Base-by-base conservation (phyloP, 495 filamentous ascomycete species). In the Penicillium cosmopolitanum region DNA sequence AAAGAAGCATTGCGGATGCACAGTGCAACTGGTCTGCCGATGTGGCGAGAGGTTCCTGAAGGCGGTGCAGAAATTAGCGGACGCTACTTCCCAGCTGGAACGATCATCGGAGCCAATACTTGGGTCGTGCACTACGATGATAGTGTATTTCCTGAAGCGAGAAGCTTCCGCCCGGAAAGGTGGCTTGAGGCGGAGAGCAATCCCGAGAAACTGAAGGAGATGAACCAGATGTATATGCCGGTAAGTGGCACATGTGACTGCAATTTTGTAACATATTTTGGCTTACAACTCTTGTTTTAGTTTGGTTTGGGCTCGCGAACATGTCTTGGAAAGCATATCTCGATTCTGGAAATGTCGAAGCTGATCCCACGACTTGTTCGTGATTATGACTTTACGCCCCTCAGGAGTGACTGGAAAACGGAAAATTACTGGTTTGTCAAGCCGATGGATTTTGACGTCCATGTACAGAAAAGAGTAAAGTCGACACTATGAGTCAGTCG, bases 41-140 rank as follows among this genome's bases (percentile, higher is more conserved):
- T 82, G 33, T 70, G 64, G 65, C 60, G 80, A 33, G 72, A 70
- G 0, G 77, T 82, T 8, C 80, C 80, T 0, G 60, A 59, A 9
- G 78, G 74, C 0, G 79, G 81, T 1, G 70, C 69, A 1, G 57
- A 67, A 16, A 67, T 82, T 9, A 58, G 56, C 28, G 76, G 73
- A 0, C 61, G 58, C 8, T 74, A 67, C 55, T 77, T 83, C 46
- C 71, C 73, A 0, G 75, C 51, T 21, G 77, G 77, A 50, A 78
- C 76, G 0, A 69, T 79, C 0, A 80, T 89, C 0, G 85, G 85
- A 0, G 75, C 81, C 16, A 82, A 82, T 57, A 51, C 77, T 1
- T 87, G 80, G 80, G 81, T 84, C 4, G 74, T 71, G 0, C 80
- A 85, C 61, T 70, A 71, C 25, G 77, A 86, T 66, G 61, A 72